Evolutionary conservation across 169 alveolate genomes (phyloP).

Genomic region (Eimeria maxima): DNA sequence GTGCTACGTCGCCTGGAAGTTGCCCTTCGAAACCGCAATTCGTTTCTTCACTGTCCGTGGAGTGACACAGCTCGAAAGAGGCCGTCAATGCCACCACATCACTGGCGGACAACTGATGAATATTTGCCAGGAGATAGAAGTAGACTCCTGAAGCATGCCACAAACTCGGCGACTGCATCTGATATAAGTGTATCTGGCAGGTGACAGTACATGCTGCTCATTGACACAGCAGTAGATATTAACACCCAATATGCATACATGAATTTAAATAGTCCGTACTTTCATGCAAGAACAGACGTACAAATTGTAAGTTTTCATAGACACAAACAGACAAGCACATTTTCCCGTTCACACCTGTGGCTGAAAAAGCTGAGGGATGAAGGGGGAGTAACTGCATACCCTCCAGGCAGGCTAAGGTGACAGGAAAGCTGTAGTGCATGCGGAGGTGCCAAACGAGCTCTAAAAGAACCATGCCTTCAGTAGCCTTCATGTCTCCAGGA

Average conservation of each 20-base stretch:
- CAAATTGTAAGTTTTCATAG: not conserved
- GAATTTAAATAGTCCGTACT: not conserved
- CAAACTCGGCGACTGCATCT: not conserved
- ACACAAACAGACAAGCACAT: not conserved
- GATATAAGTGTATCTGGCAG: not conserved
- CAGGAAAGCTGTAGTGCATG: conserved; percentile 38
- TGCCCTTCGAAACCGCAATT: not conserved
- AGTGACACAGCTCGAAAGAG: conserved; percentile 38
- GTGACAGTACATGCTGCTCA: not conserved
- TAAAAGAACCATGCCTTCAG: conserved; percentile 21
- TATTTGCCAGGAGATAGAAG: conserved; percentile 23
- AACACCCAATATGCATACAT: not conserved
- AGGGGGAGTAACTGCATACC: not conserved
- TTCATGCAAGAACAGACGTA: not conserved
- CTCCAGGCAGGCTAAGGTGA: conserved; percentile 48
- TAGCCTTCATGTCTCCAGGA: conserved; percentile 27
- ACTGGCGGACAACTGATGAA: conserved; percentile 43
- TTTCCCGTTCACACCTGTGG: not conserved
- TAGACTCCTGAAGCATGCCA: not conserved
- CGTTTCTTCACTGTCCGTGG: not conserved
- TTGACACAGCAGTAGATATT: too few relatives aligned
- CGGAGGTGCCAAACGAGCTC: conserved; percentile 63
- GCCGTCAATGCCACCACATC: conserved; percentile 18
- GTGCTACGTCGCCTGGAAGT: not conserved
- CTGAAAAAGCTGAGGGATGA: not conserved